Percentiles rank a stretch among this genome's conserved stretches.
Conservation (phyloP, 164 flowering plant species). For the Chimonanthus praecox region DNA sequence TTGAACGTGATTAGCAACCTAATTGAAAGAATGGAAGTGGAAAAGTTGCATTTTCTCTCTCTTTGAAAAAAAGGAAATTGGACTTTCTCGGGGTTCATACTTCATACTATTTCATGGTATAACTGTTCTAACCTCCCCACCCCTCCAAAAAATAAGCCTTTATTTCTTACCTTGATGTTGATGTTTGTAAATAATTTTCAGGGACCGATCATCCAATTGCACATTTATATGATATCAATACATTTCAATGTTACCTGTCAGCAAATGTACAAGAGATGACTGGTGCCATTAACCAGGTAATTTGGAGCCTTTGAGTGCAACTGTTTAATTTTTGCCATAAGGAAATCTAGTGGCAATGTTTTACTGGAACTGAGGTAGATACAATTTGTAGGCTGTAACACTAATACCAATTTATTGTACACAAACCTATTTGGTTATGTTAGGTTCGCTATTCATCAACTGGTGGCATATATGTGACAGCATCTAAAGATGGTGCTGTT, state of each 20-base stretch:
- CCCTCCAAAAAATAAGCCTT: background rate
- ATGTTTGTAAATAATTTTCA: constrained; percentile 25
- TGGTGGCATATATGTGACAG: constrained; percentile 85
- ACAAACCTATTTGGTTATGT: constrained; percentile 2
- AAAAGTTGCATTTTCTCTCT: no score
- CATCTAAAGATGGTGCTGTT: constrained; percentile 84
- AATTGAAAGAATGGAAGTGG: no score
- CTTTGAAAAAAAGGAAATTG: no score
- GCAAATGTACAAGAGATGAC: constrained; percentile 54
- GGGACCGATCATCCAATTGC: constrained; percentile 85
- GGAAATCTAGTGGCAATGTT: constrained; percentile 1
- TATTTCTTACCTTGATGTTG: constrained; percentile 8
- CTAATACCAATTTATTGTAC: background rate
- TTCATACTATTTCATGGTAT: no score
- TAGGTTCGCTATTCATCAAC: constrained; percentile 79
- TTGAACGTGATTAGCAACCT: no score
- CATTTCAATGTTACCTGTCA: constrained; percentile 78
- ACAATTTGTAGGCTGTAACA: background rate
- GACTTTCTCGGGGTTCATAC: no score
- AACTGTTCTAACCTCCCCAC: no score
- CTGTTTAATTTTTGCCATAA: background rate
- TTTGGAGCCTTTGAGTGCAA: background rate
- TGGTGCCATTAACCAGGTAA: constrained; percentile 81
- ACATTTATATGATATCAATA: constrained; percentile 82
- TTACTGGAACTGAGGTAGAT: background rate